Evolutionary conservation across 208 protist genomes (phyloP).

Genomic region (Trypanosoma lewisi): DNA sequence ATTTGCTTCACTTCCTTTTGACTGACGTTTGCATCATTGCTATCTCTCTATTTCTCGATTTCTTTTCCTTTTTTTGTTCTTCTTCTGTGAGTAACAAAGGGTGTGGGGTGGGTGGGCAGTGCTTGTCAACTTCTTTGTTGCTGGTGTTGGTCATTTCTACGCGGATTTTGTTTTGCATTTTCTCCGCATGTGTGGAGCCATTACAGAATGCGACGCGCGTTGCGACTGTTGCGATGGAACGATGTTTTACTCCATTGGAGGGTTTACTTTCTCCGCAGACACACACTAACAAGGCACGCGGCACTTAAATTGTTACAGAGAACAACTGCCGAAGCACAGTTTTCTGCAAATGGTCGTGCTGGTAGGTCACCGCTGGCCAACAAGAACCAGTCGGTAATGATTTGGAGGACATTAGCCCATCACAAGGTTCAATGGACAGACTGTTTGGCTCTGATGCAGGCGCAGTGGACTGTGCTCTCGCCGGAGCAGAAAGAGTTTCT

Average conservation of each 20-base stretch:
- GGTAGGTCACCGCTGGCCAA: slow-evolving; percentile 17
- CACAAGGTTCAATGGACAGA: slow-evolving; percentile 49
- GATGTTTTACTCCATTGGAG: slow-evolving; percentile 14
- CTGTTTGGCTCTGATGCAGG: slow-evolving; percentile 36
- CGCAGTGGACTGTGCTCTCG: slow-evolving; percentile 42
- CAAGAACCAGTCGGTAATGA: slow-evolving; percentile 29
- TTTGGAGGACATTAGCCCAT: slow-evolving; percentile 52
- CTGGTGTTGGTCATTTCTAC: not conserved
- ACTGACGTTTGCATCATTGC: too few relatives aligned
- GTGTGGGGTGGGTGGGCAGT: too few relatives aligned
- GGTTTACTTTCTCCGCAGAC: not conserved
- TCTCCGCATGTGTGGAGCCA: not conserved
- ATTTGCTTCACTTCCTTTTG: slow-evolving; percentile 5
- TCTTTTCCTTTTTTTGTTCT: slow-evolving; percentile 13
- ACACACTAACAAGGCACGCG: slow-evolving; percentile 2
- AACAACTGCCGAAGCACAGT: slow-evolving; percentile 26
- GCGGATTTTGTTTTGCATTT: not conserved
- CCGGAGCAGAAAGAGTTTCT: slow-evolving; percentile 35
- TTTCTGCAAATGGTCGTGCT: not conserved
- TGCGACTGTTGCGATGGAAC: not conserved
- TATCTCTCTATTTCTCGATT: too few relatives aligned
- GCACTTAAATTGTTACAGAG: slow-evolving; percentile 31
- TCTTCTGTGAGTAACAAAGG: too few relatives aligned
- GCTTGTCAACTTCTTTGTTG: too few relatives aligned
- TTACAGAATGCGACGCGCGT: slow-evolving; percentile 20